Base-by-base conservation (phyloP, 2,329 filamentous ascomycete genomes). In the Cladosporium sp. region DNA sequence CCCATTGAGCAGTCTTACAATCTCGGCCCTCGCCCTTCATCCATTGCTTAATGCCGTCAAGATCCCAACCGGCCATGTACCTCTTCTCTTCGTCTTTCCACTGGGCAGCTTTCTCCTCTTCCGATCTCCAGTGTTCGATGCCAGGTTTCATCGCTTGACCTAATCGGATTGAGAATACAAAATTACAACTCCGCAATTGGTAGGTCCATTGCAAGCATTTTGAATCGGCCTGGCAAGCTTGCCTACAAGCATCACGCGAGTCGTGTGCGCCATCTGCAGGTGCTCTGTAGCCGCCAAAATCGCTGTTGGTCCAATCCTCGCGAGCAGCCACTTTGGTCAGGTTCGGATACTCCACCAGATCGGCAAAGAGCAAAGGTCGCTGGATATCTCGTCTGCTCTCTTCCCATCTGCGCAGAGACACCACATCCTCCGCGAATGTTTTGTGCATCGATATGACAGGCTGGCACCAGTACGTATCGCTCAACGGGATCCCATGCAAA, bases 361-460 rank as follows among this genome's bases (percentile, higher is more conserved):
- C 35, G 12, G 35, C 35, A 37, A 47, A 66, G 1, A 66, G 56
- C 4, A 68, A 39, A 7, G 66, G 65, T 12, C 61, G 60, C 22
- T 57, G 1, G 17, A 19, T 9, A 52, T 70, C 69, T 22, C 68
- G 70, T 28, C 73, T 63, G 55, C 67, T 70, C 57, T 73, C 72
- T 77, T 37, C 35, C 35, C 13, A 84, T 57, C 75, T 72, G 74
- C 79, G 80, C 39, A 83, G 66, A 0, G 72, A 70, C 9, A 71
- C 67, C 77, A 82, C 80, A 54, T 82, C 78, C 22, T 75, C 70
- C 0, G 77, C 72, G 25, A 66, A 68, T 1, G 76, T 74, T 65
- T 80, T 80, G 63, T 81, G 78, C 68, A 81, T 68, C 47, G 75
- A 80, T 57, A 80, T 64, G 1, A 76, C 74, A 2, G 79, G 78